A percentile compares a stretch with the other conserved stretches of the same genome.
These are phyloP conservation scores for Colletotrichum horii DNA, from an alignment of 2,329 filamentous ascomycete genomes.

Conservation along the genomic window DNA sequence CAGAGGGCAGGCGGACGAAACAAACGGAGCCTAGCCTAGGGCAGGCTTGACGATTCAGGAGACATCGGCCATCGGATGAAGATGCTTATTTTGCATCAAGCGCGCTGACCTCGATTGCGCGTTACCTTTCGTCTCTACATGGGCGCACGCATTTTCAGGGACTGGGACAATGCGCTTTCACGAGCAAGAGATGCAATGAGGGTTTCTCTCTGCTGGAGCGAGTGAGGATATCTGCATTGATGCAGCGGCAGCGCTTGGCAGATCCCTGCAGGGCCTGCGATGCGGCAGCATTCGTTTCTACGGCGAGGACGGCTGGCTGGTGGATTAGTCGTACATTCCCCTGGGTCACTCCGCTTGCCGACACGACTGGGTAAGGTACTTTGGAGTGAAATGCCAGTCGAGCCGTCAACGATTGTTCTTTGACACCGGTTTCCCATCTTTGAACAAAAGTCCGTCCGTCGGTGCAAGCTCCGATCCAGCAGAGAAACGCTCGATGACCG, in stretches of 20 bases:
- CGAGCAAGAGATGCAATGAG: neutral
- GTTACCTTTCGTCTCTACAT: neutral
- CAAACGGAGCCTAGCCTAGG: neutral
- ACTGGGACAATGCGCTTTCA: neutral
- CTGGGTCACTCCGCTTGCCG: neutral
- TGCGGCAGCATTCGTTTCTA: neutral
- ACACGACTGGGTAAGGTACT: neutral
- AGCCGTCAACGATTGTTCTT: neutral
- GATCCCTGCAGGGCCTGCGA: neutral
- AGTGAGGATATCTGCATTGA: neutral
- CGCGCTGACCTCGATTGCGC: neutral
- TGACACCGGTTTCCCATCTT: neutral
- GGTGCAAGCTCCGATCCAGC: neutral
- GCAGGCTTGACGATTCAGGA: neutral
- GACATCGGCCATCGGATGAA: neutral
- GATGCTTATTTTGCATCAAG: neutral
- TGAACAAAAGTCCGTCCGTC: neutral
- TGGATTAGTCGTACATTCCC: neutral
- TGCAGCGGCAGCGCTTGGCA: neutral
- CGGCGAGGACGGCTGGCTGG: neutral
- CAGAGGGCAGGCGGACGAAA: neutral
- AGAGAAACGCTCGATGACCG: constrained; percentile 4
- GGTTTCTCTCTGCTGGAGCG: neutral
- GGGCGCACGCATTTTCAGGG: neutral
- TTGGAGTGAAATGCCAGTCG: neutral